These are phyloP conservation scores for Exophiala sp. DNA, from an alignment of 2,329 filamentous ascomycete species.

Conservation along the genomic window DNA sequence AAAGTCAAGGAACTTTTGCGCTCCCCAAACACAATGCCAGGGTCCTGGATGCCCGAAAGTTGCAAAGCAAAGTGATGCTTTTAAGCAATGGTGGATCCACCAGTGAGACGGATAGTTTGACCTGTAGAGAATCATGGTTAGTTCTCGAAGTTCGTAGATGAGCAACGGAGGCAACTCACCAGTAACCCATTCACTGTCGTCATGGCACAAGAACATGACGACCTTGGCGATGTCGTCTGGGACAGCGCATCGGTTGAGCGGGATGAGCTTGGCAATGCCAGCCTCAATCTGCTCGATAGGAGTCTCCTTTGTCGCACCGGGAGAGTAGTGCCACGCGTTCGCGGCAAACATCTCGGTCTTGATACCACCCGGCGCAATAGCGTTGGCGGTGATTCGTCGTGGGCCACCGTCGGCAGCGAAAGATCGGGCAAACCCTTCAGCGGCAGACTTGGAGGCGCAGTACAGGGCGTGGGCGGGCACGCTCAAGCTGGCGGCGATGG, in stretches of 20 bases:
- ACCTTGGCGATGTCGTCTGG: constrained; percentile 59
- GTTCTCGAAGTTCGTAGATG: neutral
- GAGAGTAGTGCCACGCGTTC: constrained; percentile 65
- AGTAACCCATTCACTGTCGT: constrained; percentile 64
- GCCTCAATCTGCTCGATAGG: constrained; percentile 54
- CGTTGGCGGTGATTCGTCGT: constrained; percentile 67
- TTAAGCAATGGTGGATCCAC: constrained; percentile 25
- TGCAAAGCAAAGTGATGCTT: neutral
- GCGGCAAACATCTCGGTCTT: constrained; percentile 75
- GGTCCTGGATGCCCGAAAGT: neutral
- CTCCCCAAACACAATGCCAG: neutral
- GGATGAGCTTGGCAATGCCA: constrained; percentile 55
- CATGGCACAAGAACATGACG: constrained; percentile 54
- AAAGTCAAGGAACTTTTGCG: neutral
- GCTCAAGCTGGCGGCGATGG: constrained; percentile 58
- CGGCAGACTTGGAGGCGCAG: constrained; percentile 68
- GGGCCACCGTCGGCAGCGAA: constrained; percentile 69
- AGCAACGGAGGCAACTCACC: constrained; percentile 42
- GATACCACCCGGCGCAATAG: constrained; percentile 68
- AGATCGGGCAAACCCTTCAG: constrained; percentile 68
- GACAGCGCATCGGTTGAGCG: constrained; percentile 57
- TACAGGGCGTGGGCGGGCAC: constrained; percentile 70
- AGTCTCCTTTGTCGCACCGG: constrained; percentile 48
- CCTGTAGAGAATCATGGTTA: constrained; percentile 4
- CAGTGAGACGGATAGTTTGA: constrained; percentile 26